Evolutionary conservation across 352 stramenopile species (phyloP).

Genomic region (Globisporangium ultimum): DNA sequence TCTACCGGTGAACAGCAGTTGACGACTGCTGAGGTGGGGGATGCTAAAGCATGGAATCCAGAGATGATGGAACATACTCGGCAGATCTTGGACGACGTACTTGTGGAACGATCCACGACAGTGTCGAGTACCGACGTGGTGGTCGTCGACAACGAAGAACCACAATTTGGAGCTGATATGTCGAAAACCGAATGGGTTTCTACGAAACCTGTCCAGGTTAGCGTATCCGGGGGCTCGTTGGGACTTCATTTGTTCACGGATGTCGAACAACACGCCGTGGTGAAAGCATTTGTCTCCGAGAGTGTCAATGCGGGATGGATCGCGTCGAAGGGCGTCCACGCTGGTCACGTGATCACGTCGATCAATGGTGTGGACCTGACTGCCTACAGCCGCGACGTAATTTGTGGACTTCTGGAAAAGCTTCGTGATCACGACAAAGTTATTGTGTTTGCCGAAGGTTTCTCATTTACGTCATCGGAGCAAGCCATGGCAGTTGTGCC

Average conservation of each 20-base stretch:
- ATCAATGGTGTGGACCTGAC: constrained; percentile 62
- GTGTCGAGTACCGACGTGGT: constrained; percentile 9
- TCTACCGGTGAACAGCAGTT: constrained; percentile 6
- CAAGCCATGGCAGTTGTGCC: too few species aligned
- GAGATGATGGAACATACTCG: not conserved
- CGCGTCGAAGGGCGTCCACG: constrained; percentile 24
- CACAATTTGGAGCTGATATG: not conserved
- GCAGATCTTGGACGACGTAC: constrained; percentile 24
- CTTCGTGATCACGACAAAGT: constrained; percentile 49
- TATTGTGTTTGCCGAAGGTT: constrained; percentile 46
- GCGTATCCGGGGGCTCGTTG: constrained; percentile 40
- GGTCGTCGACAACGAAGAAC: constrained; percentile 14
- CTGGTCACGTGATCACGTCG: constrained; percentile 36
- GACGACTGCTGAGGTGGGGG: not conserved
- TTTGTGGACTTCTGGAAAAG: constrained; percentile 50
- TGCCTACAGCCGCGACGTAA: constrained; percentile 26
- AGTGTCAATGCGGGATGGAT: constrained; percentile 36
- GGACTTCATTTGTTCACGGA: constrained; percentile 60
- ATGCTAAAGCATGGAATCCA: not conserved
- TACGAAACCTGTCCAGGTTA: constrained; percentile 31
- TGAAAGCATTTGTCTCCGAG: constrained; percentile 54
- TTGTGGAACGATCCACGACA: constrained; percentile 5
- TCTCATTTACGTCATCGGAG: constrained; percentile 13
- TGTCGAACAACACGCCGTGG: constrained; percentile 45
- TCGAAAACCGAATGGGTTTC: constrained; percentile 15